Conservation (phyloP, 768 basidiomycete species). For the Trichaptum fuscoviolaceum region DNA sequence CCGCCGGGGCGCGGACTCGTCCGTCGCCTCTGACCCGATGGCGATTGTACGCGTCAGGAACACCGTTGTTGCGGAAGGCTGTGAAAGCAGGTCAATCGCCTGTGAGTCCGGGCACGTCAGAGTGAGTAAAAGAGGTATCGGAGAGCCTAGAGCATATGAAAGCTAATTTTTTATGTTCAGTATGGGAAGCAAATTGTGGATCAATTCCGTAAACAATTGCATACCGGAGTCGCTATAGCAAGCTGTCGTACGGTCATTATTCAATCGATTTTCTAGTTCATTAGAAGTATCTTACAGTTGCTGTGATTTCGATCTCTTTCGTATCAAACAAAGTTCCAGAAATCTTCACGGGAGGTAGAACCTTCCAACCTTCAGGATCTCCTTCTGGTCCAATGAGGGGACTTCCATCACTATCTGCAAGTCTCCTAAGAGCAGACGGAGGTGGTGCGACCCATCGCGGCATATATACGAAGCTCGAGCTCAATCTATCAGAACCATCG, state of each 20-base stretch:
- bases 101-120: conserved; percentile 39
- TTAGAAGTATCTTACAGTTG: conserved; percentile 25
- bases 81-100: conserved; percentile 45
- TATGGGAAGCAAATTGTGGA: neutral
- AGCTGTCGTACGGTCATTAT: conserved; percentile 26
- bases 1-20: conserved; percentile 30
- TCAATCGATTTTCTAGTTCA: conserved; percentile 2
- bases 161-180: conserved; percentile 30
- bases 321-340: conserved; percentile 31
- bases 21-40: conserved; percentile 43
- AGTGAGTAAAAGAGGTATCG: conserved; percentile 46
- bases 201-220: conserved; percentile 9
- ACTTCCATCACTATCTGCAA: conserved; percentile 30
- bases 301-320: conserved; percentile 24
- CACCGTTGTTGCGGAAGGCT: conserved; percentile 34
- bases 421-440: conserved; percentile 31
- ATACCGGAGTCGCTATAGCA: conserved; percentile 44
- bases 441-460: conserved; percentile 28
- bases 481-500: conserved; percentile 20
- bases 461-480: conserved; percentile 28
- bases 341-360: conserved; percentile 25
- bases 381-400: conserved; percentile 32
- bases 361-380: conserved; percentile 37
- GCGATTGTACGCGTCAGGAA: conserved; percentile 42
- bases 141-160: conserved; percentile 44